These are phyloP conservation scores for Boletellus emodensis DNA, from an alignment of 768 basidiomycete genomes.

Conservation along the genomic window DNA sequence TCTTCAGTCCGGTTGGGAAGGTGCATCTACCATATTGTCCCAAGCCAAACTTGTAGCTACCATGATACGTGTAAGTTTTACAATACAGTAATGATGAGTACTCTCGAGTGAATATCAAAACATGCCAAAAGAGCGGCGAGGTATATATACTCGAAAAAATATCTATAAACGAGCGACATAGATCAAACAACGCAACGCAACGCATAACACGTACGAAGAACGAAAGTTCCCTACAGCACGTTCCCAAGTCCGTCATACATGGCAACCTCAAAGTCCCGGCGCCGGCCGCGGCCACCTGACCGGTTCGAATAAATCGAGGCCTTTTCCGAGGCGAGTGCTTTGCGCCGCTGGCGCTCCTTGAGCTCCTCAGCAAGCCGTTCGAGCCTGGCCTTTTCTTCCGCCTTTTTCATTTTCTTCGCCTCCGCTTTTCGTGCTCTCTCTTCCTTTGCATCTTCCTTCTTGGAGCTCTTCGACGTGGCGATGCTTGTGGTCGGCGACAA, in stretches of 20 bases:
- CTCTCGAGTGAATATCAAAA: conserved; percentile 11
- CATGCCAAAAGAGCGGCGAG: conserved; percentile 10
- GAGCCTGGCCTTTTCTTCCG: conserved; percentile 36
- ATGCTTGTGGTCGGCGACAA: conserved; percentile 20
- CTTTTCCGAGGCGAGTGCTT: conserved; percentile 27
- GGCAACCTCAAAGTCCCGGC: conserved; percentile 21
- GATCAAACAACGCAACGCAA: conserved; percentile 11
- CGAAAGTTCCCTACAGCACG: conserved; percentile 17
- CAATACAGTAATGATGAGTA: conserved; percentile 27
- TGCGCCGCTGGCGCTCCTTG: conserved; percentile 36
- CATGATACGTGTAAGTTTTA: conserved; percentile 22
- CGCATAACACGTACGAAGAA: conserved; percentile 6
- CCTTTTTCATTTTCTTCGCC: conserved; percentile 41
- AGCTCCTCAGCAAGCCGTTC: conserved; percentile 45
- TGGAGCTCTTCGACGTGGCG: conserved; percentile 10
- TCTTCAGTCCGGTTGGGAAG: conserved; percentile 1
- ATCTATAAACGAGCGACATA: conserved; percentile 13
- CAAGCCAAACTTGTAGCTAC: conserved; percentile 14
- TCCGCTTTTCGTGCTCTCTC: conserved; percentile 42
- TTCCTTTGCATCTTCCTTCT: conserved; percentile 32
- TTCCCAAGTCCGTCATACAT: conserved; percentile 33
- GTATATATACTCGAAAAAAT: conserved; percentile 11
- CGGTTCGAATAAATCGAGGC: conserved; percentile 29
- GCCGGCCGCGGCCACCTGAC: conserved; percentile 21
- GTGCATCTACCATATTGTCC: neutral